These are phyloP conservation scores for Cyberlindnera americana DNA, from an alignment of 805 yeast genomes.

Conservation along the genomic window DNA sequence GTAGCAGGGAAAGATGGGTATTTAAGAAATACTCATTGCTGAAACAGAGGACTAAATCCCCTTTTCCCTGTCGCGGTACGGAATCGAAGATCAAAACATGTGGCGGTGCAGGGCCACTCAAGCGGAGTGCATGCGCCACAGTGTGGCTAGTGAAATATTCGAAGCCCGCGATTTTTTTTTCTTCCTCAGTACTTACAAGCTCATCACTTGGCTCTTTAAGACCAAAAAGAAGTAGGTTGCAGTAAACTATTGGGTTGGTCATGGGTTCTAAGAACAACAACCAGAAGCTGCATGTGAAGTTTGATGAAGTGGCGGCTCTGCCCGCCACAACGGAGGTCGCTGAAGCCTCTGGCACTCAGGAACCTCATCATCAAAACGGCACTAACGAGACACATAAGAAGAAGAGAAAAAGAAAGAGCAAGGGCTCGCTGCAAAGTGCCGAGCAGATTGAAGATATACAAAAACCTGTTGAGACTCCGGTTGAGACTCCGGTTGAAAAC, in stretches of 20 bases:
- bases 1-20: too few species aligned
- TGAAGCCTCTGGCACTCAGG: too few species aligned
- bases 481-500: conserved; percentile 2
- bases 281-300: conserved; percentile 13
- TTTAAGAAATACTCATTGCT: too few species aligned
- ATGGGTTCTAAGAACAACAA: conserved; percentile 1
- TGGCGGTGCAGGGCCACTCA: conserved; percentile 3
- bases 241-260: background rate
- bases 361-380: background rate
- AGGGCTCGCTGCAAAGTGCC: background rate
- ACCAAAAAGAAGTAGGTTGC: too few species aligned
- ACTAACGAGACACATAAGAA: conserved; percentile 17
- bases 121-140: background rate
- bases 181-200: too few species aligned
- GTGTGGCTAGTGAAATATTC: conserved; percentile 3
- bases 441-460: conserved; percentile 1
- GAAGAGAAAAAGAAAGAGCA: conserved; percentile 18
- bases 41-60: too few species aligned
- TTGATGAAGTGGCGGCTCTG: conserved; percentile 5
- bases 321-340: background rate
- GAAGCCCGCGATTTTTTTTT: background rate
- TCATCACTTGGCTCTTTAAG: too few species aligned
- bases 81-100: conserved; percentile 5
- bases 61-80: background rate
- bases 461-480: too few species aligned